Base-by-base conservation (phyloP, 768 basidiomycete genomes). In the Kwoniella pini region DNA sequence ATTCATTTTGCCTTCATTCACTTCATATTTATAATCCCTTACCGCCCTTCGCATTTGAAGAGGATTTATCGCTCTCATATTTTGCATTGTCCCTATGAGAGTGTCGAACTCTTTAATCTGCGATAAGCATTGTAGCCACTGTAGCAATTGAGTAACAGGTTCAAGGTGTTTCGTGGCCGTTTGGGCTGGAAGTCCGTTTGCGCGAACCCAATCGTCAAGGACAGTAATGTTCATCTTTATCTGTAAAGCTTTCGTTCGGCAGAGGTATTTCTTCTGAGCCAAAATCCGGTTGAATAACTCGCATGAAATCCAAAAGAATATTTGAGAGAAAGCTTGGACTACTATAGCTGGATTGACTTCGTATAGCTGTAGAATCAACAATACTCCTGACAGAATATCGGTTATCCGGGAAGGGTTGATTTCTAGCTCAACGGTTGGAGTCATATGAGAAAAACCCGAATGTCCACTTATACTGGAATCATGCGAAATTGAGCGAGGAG, bases 271-370 rank as follows among this genome's bases (percentile, higher is more conserved):
- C 81, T 92, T 96, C 56, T 94, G 86, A 12, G 71, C 70, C 15
- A 80, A 63, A 28, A 80, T 74, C 10, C 79, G 68, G 51, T 81
- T 81, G 70, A 79, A 68, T n/a, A 75, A 76, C 87, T 82, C 82
- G 63, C 92, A 91, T 22, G 92, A 88, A 54, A 92, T 88, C 96
- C 96, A 99, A 76, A 94, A 97, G 82, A 96, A 88, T n/a, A 96
- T 86, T 79, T 99, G 96, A 1, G 92, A 94, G 87, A 93, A 95
- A 50, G 94, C 83, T 76, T 99, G 96, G 5, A 88, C 86, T 51
- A 86, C 87, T 17, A 97, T 81, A 7, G 84, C 87, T 13, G 96
- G 81, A 73, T 97, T 97, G 66, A 97, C 85, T 58, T 93, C 89
- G 46, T 94, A 91, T 38, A 92, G 80, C 21, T 86, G 84, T 15